Evolutionary conservation across 2,329 filamentous ascomycete species (phyloP), one percentile per base, ranked within the genome.

Genomic region (Fusarium vanettenii): DNA sequence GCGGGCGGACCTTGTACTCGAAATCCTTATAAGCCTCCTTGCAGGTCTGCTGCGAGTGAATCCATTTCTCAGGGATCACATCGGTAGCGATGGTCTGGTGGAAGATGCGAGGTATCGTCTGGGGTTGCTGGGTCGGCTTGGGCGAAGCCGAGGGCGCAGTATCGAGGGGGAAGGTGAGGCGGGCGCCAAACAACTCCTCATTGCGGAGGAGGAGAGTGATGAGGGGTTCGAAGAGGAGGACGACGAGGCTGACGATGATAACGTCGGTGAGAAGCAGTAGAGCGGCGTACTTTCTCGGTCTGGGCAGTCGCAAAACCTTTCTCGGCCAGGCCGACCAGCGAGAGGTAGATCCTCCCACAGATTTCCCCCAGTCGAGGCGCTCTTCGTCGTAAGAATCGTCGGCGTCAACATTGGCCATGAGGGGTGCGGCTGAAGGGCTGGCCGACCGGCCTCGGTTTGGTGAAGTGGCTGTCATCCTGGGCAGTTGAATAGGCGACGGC

Each of bases 11-110:
- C 85, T 89, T 94, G 84, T 94, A 94, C 80, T 95, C 92, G 81
- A 92, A 95, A 75, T 92, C 91, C 2, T 90, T 87, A 80, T 95
- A 93, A 60, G 92, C 81, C 25, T 92, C 88, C 64, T 91, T 84
- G 83, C 93, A 95, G 76, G 87, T 92, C 82, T 90, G 85, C 76
- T 93, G 92, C 35, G 92, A 88, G 11, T 86, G 87, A 67, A 86
- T 83, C 93, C 93, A 95, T 63, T 91, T 88, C 55, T 84, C 85
- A 0, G 93, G 93, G 43, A 95, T 91, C 50, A 87, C 90, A 66
- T 92, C 89, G 80, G 93, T 94, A 78, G 89, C 89, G 82, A 92
- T 93, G 7, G 92, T 93, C 80, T 94, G 92, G 84, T 94, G 92
- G 45, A 94, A 92, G 78, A 94, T 94, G 82, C 92, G 93, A 61